Conservation (phyloP, 2,329 filamentous ascomycete species). For the Talaromyces islandicus region DNA sequence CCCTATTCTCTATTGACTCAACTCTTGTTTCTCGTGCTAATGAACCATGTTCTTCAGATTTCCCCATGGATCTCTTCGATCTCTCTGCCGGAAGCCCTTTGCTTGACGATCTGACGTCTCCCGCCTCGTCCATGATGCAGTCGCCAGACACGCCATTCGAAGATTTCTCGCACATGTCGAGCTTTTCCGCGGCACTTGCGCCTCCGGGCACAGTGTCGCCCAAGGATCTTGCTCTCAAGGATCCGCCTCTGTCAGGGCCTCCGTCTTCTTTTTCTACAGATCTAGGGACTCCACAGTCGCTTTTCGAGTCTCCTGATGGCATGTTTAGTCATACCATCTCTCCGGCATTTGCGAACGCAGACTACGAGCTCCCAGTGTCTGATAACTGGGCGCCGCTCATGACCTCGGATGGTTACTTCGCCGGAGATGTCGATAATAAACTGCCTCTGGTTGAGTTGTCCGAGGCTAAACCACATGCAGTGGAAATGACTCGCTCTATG, state of each 20-base stretch:
- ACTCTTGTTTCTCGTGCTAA: background rate
- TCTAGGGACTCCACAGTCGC: conserved; percentile 67
- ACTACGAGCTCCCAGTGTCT: conserved; percentile 48
- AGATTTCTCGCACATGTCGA: conserved; percentile 28
- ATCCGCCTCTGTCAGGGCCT: conserved; percentile 62
- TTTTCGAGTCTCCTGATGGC: conserved; percentile 63
- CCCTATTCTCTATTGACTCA: background rate
- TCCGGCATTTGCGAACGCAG: conserved; percentile 59
- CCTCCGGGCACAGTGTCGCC: conserved; percentile 68
- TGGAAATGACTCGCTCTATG: conserved; percentile 13
- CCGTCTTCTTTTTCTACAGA: conserved; percentile 78
- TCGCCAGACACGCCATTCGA: conserved; percentile 19
- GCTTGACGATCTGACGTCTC: conserved; percentile 11
- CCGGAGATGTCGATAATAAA: conserved; percentile 27
- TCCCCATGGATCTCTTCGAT: conserved; percentile 10
- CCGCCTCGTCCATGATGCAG: conserved; percentile 17
- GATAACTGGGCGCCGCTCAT: conserved; percentile 66
- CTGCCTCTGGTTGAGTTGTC: background rate
- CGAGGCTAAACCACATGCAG: conserved; percentile 13
- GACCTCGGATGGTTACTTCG: conserved; percentile 21
- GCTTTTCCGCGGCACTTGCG: conserved; percentile 23
- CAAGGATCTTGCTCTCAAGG: conserved; percentile 63
- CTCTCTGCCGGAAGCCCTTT: conserved; percentile 7
- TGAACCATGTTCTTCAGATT: conserved; percentile 4
- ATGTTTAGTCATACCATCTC: conserved; percentile 67